Evolutionary conservation across 176 grass and related monocot species (phyloP), one percentile per base, ranked within the genome.

Genomic region (Themeda triandra): DNA sequence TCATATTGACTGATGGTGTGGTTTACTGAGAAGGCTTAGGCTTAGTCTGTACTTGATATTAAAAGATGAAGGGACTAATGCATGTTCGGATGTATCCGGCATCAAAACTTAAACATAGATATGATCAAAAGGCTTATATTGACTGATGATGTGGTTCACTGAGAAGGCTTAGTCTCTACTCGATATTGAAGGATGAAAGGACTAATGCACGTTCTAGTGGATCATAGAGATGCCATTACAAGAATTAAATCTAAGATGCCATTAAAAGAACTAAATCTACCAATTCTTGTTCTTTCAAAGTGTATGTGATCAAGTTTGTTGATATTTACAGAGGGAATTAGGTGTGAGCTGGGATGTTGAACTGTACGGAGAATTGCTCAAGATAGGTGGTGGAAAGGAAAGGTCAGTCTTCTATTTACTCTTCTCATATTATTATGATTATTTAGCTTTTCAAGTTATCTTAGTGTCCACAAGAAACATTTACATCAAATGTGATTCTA

Each of bases 381-480:
- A 93, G 89, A 98, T 98, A 29, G 96, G 96, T 62, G 96, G 96
- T 35, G 96, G 96, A 48, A 98, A 98, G 84, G 96, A 98, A 84
- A 98, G 96, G 96, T 98, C 6, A 81, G 19, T 73, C 21, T 42
- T 33, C 13, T 67, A 37, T 68, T 83, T 48, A 32, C 29, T 75
- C 21, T 17, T 68, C 79, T 82, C n/a, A 3, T 24, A 37, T 63
- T n/a, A n/a, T n/a, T 67, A 64, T 70, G 3, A 70, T 45, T 13
- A 59, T 31, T 74, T 80, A 8, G 7, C 18, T 80, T 63, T 66
- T 23, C 13, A 41, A 68, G 33, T 69, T 63, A 73, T 63, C 6
- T 49, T 21, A 8, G 10, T 31, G 62, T 64, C 13, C 62, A 14
- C 10, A 13, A 63, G 62, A 15, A 64, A 23, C 1, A 82, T 45